phyloP scores from a whole-genome alignment of 768 basidiomycete genomes.

The Russula foetens region DNA sequence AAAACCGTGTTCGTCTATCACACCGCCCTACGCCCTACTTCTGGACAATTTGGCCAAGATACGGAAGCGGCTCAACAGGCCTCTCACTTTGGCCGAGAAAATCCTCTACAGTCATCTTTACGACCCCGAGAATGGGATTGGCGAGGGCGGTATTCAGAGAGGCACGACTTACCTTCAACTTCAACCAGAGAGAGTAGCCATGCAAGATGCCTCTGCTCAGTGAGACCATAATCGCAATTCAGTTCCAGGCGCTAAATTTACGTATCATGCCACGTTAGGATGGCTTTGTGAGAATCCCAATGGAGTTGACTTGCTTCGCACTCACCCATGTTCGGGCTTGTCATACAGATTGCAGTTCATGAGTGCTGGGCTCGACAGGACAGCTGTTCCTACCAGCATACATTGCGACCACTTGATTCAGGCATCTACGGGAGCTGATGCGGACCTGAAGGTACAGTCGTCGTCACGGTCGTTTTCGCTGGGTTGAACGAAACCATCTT shows the following conservation, averaged over 20 bases:
- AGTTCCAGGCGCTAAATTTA: neutral
- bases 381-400: conserved; percentile 85
- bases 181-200: conserved; percentile 87
- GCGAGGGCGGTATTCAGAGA: conserved; percentile 54
- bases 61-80: conserved; percentile 58
- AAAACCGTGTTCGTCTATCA: conserved; percentile 65
- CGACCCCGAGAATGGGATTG: conserved; percentile 64
- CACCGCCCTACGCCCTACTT: conserved; percentile 73
- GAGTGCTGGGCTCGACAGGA: conserved; percentile 82
- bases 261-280: conserved; percentile 36
- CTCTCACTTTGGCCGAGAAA: conserved; percentile 94
- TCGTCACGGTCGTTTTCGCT: neutral
- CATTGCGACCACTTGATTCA: conserved; percentile 99
- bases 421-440: conserved; percentile 79
- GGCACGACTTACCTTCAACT: conserved; percentile 90
- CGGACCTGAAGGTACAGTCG: conserved; percentile 64
- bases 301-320: conserved; percentile 21
- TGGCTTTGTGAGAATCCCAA: conserved; percentile 56
- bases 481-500: neutral
- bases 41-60: conserved; percentile 64
- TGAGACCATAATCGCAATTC: conserved; percentile 34
- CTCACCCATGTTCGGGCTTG: neutral
- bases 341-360: conserved; percentile 82
- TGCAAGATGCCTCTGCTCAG: conserved; percentile 94
- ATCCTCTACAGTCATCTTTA: conserved; percentile 90